Evolutionary conservation across 441 rosid genomes (phyloP).

Genomic region (Pelargonium australe): DNA sequence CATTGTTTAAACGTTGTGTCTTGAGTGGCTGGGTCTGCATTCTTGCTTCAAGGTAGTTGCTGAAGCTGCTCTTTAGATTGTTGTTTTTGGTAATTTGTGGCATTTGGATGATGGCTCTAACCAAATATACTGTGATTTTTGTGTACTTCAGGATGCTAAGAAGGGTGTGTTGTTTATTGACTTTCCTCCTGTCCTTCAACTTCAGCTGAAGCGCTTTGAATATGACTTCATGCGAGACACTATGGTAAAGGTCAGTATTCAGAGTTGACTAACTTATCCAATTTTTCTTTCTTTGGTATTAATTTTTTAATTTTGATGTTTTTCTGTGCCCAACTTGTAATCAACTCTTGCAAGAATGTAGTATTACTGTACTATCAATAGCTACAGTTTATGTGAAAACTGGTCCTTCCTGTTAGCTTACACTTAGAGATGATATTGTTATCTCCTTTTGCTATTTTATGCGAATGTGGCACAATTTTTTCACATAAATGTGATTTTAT

Average conservation of each 20-base stretch:
- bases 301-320: background rate
- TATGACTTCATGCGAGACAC: slow-evolving; percentile 86
- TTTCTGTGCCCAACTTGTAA: background rate
- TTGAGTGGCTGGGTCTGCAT: background rate
- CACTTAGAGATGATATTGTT: too few relatives aligned
- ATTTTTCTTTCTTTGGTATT: background rate
- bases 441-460: too few relatives aligned
- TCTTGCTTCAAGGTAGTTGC: background rate
- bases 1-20: background rate
- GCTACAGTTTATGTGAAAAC: background rate
- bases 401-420: background rate
- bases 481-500: too few relatives aligned
- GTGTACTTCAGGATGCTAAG: slow-evolving; percentile 71
- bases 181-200: slow-evolving; percentile 96
- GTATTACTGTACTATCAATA: background rate
- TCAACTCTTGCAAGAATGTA: background rate
- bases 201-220: slow-evolving; percentile 89
- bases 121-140: slow-evolving; percentile 9
- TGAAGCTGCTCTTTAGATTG: background rate
- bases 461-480: too few relatives aligned
- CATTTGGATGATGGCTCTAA: background rate
- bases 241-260: slow-evolving; percentile 76
- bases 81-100: background rate
- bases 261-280: background rate
- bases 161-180: slow-evolving; percentile 89